phyloP scores from a whole-genome alignment of 192 early-diverging fungal species.

The Thoreauomyces humboldtii region DNA sequence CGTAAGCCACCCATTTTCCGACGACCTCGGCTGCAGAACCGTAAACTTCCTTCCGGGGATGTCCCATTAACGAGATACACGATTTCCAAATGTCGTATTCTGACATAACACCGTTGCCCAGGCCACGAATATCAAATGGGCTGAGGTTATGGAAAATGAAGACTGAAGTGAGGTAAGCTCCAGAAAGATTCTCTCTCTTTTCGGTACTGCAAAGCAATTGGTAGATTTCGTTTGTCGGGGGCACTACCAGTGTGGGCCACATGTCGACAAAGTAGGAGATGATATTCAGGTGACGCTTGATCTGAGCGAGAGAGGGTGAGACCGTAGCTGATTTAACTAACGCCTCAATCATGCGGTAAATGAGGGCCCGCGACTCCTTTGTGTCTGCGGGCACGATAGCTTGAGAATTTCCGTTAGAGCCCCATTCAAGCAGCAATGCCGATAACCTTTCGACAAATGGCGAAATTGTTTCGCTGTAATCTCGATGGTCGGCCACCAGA shows the following conservation, averaged over 20 bases:
- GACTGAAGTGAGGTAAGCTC: conserved; percentile 57
- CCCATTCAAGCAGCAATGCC: too few species aligned
- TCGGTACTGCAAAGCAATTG: conserved; percentile 2
- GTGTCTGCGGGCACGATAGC: background rate
- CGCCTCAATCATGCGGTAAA: background rate
- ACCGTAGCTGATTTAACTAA: background rate
- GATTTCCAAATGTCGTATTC: conserved; percentile 21
- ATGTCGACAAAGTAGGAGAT: conserved; percentile 64
- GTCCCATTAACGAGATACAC: conserved; percentile 26
- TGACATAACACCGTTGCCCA: conserved; percentile 19
- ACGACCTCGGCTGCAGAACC: conserved; percentile 55
- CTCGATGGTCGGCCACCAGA: too few species aligned
- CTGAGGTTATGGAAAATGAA: conserved; percentile 51
- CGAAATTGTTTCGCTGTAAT: too few species aligned
- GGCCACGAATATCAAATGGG: conserved; percentile 22
- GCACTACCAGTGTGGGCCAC: conserved; percentile 56
- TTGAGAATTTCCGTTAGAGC: too few species aligned
- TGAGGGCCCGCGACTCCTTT: background rate
- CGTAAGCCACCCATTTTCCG: conserved; percentile 24
- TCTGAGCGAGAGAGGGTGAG: conserved; percentile 12
- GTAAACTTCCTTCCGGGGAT: conserved; percentile 38
- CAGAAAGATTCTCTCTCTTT: conserved; percentile 51
- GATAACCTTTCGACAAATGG: too few species aligned
- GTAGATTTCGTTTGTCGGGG: conserved; percentile 38
- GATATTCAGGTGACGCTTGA: conserved; percentile 56